These are phyloP conservation scores for Dioszegia aurantiaca DNA, from an alignment of 768 basidiomycete species.

Conservation along the genomic window DNA sequence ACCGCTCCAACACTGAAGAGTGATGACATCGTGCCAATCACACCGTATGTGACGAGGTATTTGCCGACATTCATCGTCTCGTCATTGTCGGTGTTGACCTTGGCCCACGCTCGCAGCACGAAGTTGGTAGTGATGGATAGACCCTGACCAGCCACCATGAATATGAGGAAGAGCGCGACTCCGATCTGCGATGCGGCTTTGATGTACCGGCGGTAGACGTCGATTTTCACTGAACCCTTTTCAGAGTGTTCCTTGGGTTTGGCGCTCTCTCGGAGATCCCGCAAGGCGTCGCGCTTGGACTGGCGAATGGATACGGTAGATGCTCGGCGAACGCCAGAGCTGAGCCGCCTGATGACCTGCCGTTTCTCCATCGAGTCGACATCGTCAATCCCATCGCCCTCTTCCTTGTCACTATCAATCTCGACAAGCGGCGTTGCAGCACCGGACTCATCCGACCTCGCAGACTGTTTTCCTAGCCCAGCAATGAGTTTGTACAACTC, in stretches of 20 bases:
- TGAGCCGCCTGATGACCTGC: slow-evolving; percentile 25
- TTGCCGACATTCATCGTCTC: slow-evolving; percentile 60
- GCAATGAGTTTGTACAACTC: slow-evolving; percentile 69
- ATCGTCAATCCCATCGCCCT: slow-evolving; percentile 43
- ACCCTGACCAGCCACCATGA: slow-evolving; percentile 61
- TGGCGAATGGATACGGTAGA: slow-evolving; percentile 48
- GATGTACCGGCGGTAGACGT: slow-evolving; percentile 76
- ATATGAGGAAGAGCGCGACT: slow-evolving; percentile 62
- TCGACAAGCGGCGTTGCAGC: slow-evolving; percentile 43
- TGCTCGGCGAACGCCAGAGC: slow-evolving; percentile 46
- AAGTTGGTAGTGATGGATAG: slow-evolving; percentile 57
- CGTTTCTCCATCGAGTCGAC: slow-evolving; percentile 39
- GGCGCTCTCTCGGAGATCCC: slow-evolving; percentile 50
- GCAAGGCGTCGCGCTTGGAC: slow-evolving; percentile 49
- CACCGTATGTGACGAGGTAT: slow-evolving; percentile 61
- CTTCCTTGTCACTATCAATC: slow-evolving; percentile 27
- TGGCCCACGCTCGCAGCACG: slow-evolving; percentile 76
- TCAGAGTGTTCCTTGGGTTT: slow-evolving; percentile 62
- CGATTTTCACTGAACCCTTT: slow-evolving; percentile 72
- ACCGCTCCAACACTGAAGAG: slow-evolving; percentile 59
- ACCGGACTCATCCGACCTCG: slow-evolving; percentile 35
- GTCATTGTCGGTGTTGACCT: slow-evolving; percentile 66
- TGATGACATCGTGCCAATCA: slow-evolving; percentile 62
- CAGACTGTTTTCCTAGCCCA: slow-evolving; percentile 50
- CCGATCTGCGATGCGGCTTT: slow-evolving; percentile 72